phyloP scores from a whole-genome alignment of 2,329 filamentous ascomycete species.

The Diaporthe amygdali region DNA sequence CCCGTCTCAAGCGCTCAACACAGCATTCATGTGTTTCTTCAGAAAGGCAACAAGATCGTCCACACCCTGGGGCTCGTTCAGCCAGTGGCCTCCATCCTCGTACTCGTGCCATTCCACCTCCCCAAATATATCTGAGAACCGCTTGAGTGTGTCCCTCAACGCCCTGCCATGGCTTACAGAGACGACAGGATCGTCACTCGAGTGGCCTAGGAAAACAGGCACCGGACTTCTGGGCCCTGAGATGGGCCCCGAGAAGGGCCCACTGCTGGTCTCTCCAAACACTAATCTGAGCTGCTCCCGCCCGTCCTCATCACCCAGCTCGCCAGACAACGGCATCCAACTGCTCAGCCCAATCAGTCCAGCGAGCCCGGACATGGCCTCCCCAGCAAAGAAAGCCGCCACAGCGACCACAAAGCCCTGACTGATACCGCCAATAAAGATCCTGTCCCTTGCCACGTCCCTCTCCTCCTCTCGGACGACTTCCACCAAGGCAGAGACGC shows the following conservation, averaged over 20 bases:
- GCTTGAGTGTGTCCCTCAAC: slow-evolving; percentile 30
- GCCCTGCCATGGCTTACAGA: slow-evolving; percentile 32
- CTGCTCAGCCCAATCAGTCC: slow-evolving; percentile 15
- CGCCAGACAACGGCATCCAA: slow-evolving; percentile 1
- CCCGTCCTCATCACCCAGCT: background rate
- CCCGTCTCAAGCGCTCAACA: too few relatives aligned
- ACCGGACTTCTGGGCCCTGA: background rate
- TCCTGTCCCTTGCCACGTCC: background rate
- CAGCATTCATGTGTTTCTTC: too few relatives aligned
- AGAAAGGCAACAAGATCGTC: slow-evolving; percentile 25
- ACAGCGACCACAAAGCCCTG: slow-evolving; percentile 12
- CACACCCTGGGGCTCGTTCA: slow-evolving; percentile 34
- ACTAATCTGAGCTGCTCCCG: background rate
- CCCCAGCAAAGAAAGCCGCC: background rate
- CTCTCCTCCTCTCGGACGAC: background rate
- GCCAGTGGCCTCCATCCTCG: slow-evolving; percentile 33
- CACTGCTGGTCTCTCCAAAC: background rate
- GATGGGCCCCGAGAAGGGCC: too few relatives aligned
- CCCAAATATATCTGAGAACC: background rate
- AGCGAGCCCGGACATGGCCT: background rate
- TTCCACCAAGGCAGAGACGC: background rate
- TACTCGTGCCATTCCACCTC: slow-evolving; percentile 37
- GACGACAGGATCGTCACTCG: slow-evolving; percentile 34
- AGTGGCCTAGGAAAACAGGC: slow-evolving; percentile 35
- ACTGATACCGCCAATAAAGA: slow-evolving; percentile 24